Base-by-base conservation (phyloP, 1,284 basidiomycete species). In the Rhodotorula glutinis region DNA sequence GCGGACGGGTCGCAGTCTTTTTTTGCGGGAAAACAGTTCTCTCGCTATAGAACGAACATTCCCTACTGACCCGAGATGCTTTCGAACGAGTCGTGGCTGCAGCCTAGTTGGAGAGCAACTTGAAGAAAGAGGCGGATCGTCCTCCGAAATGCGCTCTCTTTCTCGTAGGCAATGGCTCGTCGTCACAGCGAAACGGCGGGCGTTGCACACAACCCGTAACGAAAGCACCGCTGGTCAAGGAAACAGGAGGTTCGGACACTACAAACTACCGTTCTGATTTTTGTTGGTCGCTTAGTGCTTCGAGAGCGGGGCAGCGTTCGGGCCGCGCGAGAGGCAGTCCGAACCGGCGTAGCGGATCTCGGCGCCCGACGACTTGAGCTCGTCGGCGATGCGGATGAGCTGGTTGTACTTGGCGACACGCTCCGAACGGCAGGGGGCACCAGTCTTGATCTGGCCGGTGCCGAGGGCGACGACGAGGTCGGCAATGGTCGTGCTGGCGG, bases 371-470 rank as follows among this genome's bases (percentile, higher is more conserved):
- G 57, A 53, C 51, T 60, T 66, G 56, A 78, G 56, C 71, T 77
- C 76, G 62, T 78, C 77, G 21, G 67, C 67, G 46, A 77, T 76
- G 29, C 76, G 67, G 58, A 78, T 71, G 33, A 77, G 62, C 19
- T 66, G 63, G 66, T 76, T 75, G 76, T 76, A 77, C 55, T 77
- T 77, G 68, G 76, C 75, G 25, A 77, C 75, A 67, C 77, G 76
- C 70, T 77, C 77, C 29, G 74, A 74, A 27, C 70, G 69, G 69
- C 71, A 69, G 21, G 71, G 73, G n/a, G 73, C 68, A 51, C 95
- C 95, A 64, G 95, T 95, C 88, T 98, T 98, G 86, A 97, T 97
- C 82, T 96, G 90, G 75, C 94, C 94, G 65, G 85, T 85, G 74
- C 91, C 91, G 75, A 98, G 91, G 66, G 89, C 96, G 75, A 98